phyloP scores from a whole-genome alignment of 164 flowering plant species.

The Macadamia integrifolia region DNA sequence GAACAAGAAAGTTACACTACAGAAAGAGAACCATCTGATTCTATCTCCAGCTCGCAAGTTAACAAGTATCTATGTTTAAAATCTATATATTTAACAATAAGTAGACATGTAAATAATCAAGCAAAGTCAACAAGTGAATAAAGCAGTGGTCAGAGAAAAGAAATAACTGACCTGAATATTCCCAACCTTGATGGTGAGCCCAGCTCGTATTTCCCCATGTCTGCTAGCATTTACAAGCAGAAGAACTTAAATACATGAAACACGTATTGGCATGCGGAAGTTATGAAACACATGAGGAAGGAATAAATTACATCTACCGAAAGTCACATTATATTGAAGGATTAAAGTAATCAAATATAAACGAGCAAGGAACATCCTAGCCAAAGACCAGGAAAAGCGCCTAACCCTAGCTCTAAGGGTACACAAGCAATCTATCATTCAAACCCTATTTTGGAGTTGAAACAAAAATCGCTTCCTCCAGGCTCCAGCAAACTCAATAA shows the following conservation, averaged over 20 bases:
- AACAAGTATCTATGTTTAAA: too few relatives aligned
- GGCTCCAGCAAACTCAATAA: neutral
- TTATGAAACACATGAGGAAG: too few relatives aligned
- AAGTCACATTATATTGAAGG: too few relatives aligned
- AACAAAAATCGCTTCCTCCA: neutral
- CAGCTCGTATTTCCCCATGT: constrained; percentile 62
- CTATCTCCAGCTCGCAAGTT: neutral
- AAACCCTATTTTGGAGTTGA: too few relatives aligned
- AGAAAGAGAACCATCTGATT: neutral
- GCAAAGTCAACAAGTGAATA: neutral
- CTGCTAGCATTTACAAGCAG: constrained; percentile 30
- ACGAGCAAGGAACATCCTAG: too few relatives aligned
- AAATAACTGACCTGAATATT: constrained; percentile 41
- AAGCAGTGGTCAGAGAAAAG: neutral
- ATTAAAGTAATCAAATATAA: too few relatives aligned
- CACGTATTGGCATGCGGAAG: too few relatives aligned
- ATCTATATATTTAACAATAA: too few relatives aligned
- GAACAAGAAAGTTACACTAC: neutral
- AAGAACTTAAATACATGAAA: neutral
- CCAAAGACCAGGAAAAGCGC: too few relatives aligned
- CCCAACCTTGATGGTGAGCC: constrained; percentile 59
- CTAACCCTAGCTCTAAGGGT: too few relatives aligned
- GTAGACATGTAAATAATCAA: neutral
- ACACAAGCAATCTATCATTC: too few relatives aligned
- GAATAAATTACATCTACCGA: too few relatives aligned